Evolutionary conservation across 345 rosid genomes (phyloP), one percentile per base, ranked within the genome.

Genomic region (Moringa oleifera): DNA sequence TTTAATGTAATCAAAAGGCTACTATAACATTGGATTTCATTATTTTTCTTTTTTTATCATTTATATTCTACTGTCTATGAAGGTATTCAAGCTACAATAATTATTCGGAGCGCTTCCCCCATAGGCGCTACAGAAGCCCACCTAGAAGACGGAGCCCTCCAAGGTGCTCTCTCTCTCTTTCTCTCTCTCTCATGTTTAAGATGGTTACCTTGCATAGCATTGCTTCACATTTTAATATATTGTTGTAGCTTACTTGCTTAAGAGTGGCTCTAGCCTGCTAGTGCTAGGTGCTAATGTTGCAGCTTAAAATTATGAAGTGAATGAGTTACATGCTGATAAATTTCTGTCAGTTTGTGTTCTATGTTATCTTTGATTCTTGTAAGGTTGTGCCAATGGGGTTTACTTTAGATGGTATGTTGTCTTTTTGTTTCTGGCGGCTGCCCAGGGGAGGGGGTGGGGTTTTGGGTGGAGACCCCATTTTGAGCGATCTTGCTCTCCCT

Each of bases 61-160:
- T 47, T 50, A 41, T 58, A 37, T 46, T 53, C 11, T 66, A 46
- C n/a, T 53, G 59, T 47, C 19, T 60, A 2, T 45, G 68, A 62
- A 89, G 97, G 80, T 73, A 79, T 77, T 75, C 91, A 18, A 80
- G 77, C 68, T 78, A 69, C 63, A 79, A 83, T 74, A 81, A 76
- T 59, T 79, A 82, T 61, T 65, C 80, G 22, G 81, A 79, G 50
- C 86, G 73, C 46, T 80, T 84, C 12, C 81, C 85, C 8, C 70
- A 55, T 13, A 71, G 87, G 62, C 84, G 80, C 51, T 70, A 77
- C 71, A 81, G 85, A 83, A 89, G 88, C 71, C 87, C 95, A 22
- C 85, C 75, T 20, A 88, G 96, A 71, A 83, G 81, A 71, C 77
- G 84, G 64, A 86, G 92, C 63, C 90, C 97, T 51, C 83, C 80